These are phyloP conservation scores for Phialemoniopsis sp. DNA, from an alignment of 2,329 filamentous ascomycete species.

Conservation along the genomic window DNA sequence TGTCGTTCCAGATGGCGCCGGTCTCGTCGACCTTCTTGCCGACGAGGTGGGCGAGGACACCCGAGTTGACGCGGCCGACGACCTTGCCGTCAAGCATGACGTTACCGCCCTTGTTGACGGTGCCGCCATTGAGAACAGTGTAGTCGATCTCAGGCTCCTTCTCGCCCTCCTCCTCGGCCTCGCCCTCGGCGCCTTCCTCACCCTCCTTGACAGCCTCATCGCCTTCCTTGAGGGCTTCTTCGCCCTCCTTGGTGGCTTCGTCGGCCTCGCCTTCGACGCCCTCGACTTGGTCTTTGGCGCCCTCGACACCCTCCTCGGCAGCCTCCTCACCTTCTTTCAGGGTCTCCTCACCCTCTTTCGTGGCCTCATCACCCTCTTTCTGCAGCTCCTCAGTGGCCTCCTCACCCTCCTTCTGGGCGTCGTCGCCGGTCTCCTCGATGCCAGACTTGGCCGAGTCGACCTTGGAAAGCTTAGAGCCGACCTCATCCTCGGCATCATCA, in stretches of 20 bases:
- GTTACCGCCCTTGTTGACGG: constrained; percentile 57
- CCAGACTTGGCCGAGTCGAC: too few relatives aligned
- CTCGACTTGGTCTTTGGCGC: constrained; percentile 1
- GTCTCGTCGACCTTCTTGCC: constrained; percentile 62
- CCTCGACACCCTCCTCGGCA: constrained; percentile 1
- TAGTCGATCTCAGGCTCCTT: constrained; percentile 33
- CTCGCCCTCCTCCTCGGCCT: constrained; percentile 14
- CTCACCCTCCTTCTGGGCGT: constrained; percentile 3
- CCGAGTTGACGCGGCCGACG: constrained; percentile 60
- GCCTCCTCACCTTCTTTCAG: background rate
- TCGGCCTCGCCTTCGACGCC: constrained; percentile 5
- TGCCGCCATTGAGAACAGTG: constrained; percentile 45
- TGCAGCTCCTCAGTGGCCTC: too few relatives aligned
- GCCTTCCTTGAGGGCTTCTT: constrained; percentile 2
- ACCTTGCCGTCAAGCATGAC: constrained; percentile 48
- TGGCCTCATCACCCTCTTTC: background rate
- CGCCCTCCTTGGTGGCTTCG: constrained; percentile 2
- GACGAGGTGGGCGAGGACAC: constrained; percentile 58
- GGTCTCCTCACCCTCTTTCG: constrained; percentile 1
- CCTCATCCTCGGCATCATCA: background rate
- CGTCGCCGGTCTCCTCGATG: background rate
- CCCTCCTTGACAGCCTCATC: constrained; percentile 1
- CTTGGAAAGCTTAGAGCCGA: background rate
- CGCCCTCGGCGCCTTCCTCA: constrained; percentile 4
- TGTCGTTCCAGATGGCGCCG: constrained; percentile 68